A percentile compares a stretch with the other conserved stretches of the same genome.
These are phyloP conservation scores for Chrysoporthe puriensis DNA, from an alignment of 2,329 filamentous ascomycete species.

Conservation along the genomic window DNA sequence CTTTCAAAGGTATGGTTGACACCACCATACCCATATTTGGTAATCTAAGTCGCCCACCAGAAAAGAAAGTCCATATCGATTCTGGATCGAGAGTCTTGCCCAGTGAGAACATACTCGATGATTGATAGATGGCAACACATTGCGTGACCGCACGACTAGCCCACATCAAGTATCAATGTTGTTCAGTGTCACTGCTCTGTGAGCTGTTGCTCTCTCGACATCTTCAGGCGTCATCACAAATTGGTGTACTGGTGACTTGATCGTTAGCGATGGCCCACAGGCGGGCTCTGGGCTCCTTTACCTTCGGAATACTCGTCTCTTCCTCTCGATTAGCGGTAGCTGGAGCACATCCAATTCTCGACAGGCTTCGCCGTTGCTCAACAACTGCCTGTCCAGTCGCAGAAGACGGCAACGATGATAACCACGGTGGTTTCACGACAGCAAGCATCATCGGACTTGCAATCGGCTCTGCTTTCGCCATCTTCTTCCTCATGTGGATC, in stretches of 20 bases:
- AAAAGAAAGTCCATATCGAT: not conserved
- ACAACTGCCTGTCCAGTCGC: not conserved
- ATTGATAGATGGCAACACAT: not conserved
- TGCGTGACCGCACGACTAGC: not conserved
- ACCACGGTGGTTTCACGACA: constrained; percentile 6
- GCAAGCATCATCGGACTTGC: constrained; percentile 70
- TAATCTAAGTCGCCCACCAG: not conserved
- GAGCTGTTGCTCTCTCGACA: constrained; percentile 7
- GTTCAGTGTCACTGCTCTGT: not conserved
- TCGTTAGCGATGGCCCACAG: constrained; percentile 7
- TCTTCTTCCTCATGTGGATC: constrained; percentile 56
- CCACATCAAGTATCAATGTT: not conserved
- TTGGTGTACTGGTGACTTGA: not conserved
- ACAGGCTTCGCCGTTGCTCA: not conserved
- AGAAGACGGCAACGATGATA: not conserved
- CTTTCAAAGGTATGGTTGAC: not conserved
- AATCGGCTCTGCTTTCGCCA: constrained; percentile 84
- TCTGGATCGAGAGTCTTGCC: not conserved
- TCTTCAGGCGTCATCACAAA: not conserved
- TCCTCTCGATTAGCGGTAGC: not conserved
- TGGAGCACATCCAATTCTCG: not conserved
- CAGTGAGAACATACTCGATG: not conserved
- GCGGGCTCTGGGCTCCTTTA: not conserved
- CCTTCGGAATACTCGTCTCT: not conserved
- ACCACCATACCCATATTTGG: not conserved